Evolutionary conservation across 176 grass and related monocot species (phyloP), one percentile per base, ranked within the genome.

Genomic region (Lolium multiflorum): DNA sequence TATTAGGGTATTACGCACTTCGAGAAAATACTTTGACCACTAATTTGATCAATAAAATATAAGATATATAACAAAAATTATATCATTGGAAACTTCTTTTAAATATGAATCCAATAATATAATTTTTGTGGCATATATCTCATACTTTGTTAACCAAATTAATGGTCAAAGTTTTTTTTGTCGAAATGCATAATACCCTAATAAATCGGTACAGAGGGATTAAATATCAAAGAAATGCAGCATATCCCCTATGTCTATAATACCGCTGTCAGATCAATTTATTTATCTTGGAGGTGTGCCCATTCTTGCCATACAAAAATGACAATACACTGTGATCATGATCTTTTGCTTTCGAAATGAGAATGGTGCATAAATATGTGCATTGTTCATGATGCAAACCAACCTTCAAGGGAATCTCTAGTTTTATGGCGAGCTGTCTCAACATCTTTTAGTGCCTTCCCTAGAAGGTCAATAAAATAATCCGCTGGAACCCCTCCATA

Each of bases 381-480:
- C 2, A 50, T 3, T 50, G 14, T 74, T 74, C 71, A 74, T 74
- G 13, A 50, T 50, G 26, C 46, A 74, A 72, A 22, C 25, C 11
- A 74, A 94, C 91, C 80, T 89, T 31, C 65, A 37, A 95, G 76
- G 62, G 81, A 44, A 61, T 51, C 76, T 75, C 72, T 75, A 75
- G 72, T 75, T 75, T 75, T 51, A 75, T 64, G 54, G 31, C 52
- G 61, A 79, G 56, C 81, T 25, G 87, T 85, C 7, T 79, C 65
- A 35, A 52, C 74, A 75, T 63, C 86, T 85, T 91, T 75, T 12
- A 91, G 24, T 76, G 91, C 89, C 24, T 85, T 91, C 61, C 22
- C 11, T 16, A 95, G 49, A 82, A 95, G 94, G 17, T 91, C 77
- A 59, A 95, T 22, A 89, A 95, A 95, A 48, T 74, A 95, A 54